Conservation (phyloP, 257 asterid genomes). For the Nicotiana knightiana region DNA sequence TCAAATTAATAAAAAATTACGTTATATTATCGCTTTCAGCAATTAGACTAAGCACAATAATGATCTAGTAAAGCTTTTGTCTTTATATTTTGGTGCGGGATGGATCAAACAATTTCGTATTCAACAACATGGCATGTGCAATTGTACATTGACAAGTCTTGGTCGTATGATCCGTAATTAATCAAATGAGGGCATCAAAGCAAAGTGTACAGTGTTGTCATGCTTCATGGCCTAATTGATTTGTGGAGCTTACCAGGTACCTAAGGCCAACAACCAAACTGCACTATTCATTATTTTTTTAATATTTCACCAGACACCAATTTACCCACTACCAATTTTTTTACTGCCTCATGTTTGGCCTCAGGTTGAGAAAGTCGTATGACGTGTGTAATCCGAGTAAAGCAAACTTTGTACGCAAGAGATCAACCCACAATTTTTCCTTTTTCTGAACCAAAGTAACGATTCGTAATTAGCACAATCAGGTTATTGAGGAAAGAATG, state of each 20-base stretch:
- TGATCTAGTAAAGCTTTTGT: background rate
- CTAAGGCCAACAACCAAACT: no score
- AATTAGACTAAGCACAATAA: background rate
- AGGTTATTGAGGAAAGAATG: no score
- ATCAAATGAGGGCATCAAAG: no score
- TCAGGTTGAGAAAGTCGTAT: no score
- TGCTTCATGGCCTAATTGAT: no score
- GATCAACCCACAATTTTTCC: background rate
- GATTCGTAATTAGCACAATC: background rate
- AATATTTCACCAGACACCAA: no score
- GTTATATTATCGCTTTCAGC: background rate
- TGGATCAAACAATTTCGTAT: background rate
- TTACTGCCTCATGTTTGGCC: no score
- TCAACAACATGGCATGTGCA: background rate
- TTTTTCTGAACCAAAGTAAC: background rate
- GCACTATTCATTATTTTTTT: no score
- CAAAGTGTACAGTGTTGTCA: no score
- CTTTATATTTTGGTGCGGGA: background rate
- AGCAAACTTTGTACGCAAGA: background rate
- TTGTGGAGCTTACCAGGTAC: no score
- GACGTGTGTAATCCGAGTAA: background rate
- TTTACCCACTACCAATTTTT: no score
- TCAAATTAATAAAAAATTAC: background rate
- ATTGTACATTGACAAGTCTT: background rate
- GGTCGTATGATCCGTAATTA: background rate